Conservation (phyloP, 495 filamentous ascomycete species). For the Lophiotrema nucula region DNA sequence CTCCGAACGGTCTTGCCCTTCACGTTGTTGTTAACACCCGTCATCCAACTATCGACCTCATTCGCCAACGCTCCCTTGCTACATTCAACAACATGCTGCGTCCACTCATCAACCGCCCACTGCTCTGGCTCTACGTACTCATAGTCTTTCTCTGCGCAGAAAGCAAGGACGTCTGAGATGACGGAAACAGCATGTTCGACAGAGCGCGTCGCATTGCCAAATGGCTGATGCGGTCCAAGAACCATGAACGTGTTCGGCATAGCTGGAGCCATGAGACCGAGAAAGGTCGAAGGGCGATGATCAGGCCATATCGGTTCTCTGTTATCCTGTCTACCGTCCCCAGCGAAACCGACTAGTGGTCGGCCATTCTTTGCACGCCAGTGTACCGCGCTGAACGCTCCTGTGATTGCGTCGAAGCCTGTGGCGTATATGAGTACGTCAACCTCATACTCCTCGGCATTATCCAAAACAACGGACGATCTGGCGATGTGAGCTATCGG, state of each 20-base stretch:
- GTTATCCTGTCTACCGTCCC: too few relatives aligned
- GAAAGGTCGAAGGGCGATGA: background rate
- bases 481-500: slow-evolving; percentile 31
- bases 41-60: slow-evolving; percentile 12
- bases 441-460: slow-evolving; percentile 11
- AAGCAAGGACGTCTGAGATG: background rate
- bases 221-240: slow-evolving; percentile 4
- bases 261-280: background rate
- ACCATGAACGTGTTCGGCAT: slow-evolving; percentile 9
- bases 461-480: slow-evolving; percentile 17
- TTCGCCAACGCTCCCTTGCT: background rate
- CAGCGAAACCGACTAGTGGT: too few relatives aligned
- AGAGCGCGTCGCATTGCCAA: background rate
- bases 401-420: too few relatives aligned
- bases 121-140: background rate
- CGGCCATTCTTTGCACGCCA: too few relatives aligned
- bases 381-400: too few relatives aligned
- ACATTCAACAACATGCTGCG: slow-evolving; percentile 1
- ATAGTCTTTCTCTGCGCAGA: background rate
- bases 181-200: background rate
- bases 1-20: background rate
- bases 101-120: background rate
- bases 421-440: slow-evolving; percentile 34
- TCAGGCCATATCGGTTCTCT: slow-evolving; percentile 36
- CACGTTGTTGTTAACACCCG: slow-evolving; percentile 4